Conservation (phyloP, 1,284 basidiomycete species). For the Leccinum pachyderme region DNA sequence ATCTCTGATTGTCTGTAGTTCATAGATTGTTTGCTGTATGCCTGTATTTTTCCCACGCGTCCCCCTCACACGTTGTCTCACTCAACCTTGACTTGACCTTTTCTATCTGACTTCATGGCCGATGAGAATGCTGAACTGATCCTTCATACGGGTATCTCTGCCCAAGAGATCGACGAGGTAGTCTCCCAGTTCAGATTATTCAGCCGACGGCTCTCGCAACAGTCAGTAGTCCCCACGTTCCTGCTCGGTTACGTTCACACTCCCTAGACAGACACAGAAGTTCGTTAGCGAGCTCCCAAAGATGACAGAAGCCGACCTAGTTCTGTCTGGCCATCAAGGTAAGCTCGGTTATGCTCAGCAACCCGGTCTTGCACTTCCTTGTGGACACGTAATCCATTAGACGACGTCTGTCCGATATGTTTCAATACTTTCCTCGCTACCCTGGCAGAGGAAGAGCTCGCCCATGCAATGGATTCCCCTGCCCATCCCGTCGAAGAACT, state of each 20-base stretch:
- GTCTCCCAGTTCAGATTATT: conserved; percentile 34
- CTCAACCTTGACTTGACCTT: not conserved
- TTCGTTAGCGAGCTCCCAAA: conserved; percentile 41
- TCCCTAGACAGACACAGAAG: conserved; percentile 33
- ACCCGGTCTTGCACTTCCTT: not conserved
- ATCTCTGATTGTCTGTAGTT: conserved; percentile 30
- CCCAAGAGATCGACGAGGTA: conserved; percentile 34
- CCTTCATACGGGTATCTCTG: conserved; percentile 15
- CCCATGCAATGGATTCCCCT: conserved; percentile 70
- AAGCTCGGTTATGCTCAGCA: not conserved
- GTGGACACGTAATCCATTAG: conserved; percentile 33
- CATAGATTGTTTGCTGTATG: conserved; percentile 27
- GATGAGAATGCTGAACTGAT: conserved; percentile 19
- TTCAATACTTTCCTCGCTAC: conserved; percentile 60
- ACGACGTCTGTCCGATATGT: conserved; percentile 69
- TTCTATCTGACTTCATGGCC: conserved; percentile 16
- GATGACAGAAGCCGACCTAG: conserved; percentile 43
- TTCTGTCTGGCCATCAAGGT: conserved; percentile 39
- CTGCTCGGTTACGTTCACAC: conserved; percentile 11
- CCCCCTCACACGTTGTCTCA: conserved; percentile 3
- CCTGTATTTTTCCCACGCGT: conserved; percentile 31
- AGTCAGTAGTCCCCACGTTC: conserved; percentile 14
- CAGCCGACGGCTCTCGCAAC: conserved; percentile 25
- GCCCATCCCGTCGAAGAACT: conserved; percentile 64
- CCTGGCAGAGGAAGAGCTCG: conserved; percentile 70